Percentiles rank a stretch among this genome's conserved stretches.
Conservation (phyloP, 345 rosid species). For the Firmiana major region DNA sequence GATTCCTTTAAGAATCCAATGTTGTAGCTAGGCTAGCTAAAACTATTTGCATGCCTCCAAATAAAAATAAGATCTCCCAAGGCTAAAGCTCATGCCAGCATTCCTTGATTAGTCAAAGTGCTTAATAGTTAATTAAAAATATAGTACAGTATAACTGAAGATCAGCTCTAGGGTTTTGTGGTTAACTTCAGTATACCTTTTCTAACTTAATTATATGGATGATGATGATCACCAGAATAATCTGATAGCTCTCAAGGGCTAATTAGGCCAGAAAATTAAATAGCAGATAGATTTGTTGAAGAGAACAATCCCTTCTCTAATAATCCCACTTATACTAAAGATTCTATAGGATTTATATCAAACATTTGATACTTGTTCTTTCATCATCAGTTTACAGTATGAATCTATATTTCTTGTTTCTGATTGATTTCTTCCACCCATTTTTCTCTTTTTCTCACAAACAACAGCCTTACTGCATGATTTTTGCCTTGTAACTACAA, state of each 20-base stretch:
- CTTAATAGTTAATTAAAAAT: not conserved
- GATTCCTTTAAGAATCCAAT: not conserved
- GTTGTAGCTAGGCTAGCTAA: not conserved
- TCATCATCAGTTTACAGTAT: not conserved
- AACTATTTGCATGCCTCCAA: not conserved
- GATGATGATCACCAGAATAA: not conserved
- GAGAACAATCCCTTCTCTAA: conserved; percentile 1
- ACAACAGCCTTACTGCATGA: not conserved
- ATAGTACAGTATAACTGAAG: not conserved
- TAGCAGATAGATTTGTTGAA: not conserved
- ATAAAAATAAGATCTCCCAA: not conserved
- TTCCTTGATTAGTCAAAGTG: not conserved
- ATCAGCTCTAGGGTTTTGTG: not conserved
- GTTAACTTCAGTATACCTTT: not conserved
- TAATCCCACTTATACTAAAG: not conserved
- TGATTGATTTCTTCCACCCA: no score
- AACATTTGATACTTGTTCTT: not conserved
- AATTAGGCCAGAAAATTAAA: not conserved
- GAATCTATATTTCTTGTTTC: no score
- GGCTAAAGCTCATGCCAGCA: not conserved
- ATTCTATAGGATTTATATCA: not conserved
- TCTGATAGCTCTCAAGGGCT: not conserved
- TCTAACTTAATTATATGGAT: not conserved
- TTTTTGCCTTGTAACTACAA: not conserved
- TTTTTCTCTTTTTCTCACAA: no score